A percentile compares a stretch with the other conserved stretches of the same genome.
phyloP scores from a whole-genome alignment of 257 asterid genomes.

The Thymus quinquecostatus region DNA sequence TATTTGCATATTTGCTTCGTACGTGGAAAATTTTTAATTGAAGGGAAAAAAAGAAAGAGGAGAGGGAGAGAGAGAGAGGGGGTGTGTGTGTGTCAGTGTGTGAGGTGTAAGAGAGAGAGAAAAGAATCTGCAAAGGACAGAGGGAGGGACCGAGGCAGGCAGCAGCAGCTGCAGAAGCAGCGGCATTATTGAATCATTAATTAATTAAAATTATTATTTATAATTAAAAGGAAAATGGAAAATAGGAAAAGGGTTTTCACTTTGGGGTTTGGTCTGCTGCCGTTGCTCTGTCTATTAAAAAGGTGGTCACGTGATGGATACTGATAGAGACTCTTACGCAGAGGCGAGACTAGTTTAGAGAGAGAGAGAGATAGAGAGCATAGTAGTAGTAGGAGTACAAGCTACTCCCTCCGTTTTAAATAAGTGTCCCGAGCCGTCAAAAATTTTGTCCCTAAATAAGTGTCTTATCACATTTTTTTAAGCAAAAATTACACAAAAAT shows the following conservation, averaged over 20 bases:
- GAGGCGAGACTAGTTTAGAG: neutral
- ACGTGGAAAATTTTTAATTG: neutral
- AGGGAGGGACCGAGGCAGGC: slow-evolving; percentile 34
- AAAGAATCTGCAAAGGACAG: slow-evolving; percentile 46
- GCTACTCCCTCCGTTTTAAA: neutral
- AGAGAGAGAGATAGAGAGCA: slow-evolving; percentile 1
- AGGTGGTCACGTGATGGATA: slow-evolving; percentile 76
- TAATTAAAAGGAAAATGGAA: neutral
- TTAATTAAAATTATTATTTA: slow-evolving; percentile 3
- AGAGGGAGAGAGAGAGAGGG: neutral
- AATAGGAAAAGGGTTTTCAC: slow-evolving; percentile 21
- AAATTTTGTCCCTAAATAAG: too few species aligned
- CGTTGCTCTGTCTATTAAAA: slow-evolving; percentile 41
- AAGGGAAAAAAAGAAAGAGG: neutral
- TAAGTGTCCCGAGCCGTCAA: too few species aligned
- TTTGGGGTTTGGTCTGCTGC: slow-evolving; percentile 54
- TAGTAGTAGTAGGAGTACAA: neutral
- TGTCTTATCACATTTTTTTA: too few species aligned
- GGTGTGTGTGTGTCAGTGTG: slow-evolving; percentile 25
- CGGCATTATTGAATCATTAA: slow-evolving; percentile 35
- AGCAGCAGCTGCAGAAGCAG: slow-evolving; percentile 26
- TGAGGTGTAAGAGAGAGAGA: slow-evolving; percentile 37
- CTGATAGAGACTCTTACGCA: slow-evolving; percentile 35
- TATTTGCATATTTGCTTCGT: neutral
- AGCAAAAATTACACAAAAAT: too few species aligned